Percentiles rank a stretch among this genome's conserved stretches.
Conservation (phyloP, 2,329 filamentous ascomycete species). For the Fusarium devonianum region DNA sequence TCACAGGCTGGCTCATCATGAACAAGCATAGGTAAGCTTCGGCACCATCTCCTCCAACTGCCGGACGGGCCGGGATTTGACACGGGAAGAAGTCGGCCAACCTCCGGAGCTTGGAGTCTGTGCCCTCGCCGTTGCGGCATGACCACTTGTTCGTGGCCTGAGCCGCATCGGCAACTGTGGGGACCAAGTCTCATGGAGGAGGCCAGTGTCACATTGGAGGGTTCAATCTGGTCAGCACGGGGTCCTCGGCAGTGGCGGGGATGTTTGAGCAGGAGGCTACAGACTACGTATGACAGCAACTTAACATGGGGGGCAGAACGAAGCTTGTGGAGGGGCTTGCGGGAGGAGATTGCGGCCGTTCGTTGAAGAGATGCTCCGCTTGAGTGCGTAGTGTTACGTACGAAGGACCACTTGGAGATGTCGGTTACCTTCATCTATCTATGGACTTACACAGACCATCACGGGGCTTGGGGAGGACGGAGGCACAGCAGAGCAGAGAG, state of each 20-base stretch:
- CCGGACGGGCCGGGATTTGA: not conserved
- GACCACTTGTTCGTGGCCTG: conserved; percentile 4
- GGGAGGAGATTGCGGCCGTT: conserved; percentile 5
- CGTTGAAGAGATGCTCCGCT: conserved; percentile 17
- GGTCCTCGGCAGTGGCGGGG: conserved; percentile 21
- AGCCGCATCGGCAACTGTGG: conserved; percentile 18
- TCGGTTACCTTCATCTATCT: too few relatives aligned
- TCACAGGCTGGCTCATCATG: too few relatives aligned
- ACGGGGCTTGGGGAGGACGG: not conserved
- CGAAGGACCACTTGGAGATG: too few relatives aligned
- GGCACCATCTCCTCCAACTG: too few relatives aligned
- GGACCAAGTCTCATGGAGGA: conserved; percentile 4
- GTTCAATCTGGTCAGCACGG: conserved; percentile 9
- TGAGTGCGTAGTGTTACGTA: conserved; percentile 31
- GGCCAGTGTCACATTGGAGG: conserved; percentile 1
- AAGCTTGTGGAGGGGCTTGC: conserved; percentile 10
- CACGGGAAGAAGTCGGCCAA: not conserved
- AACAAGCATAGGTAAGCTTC: too few relatives aligned
- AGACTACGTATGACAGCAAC: too few relatives aligned
- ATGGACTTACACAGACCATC: conserved; percentile 10
- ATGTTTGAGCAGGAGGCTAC: not conserved
- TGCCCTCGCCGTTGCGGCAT: not conserved
- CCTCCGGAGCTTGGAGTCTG: not conserved
- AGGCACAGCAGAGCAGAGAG: not conserved
- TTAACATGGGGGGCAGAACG: not conserved